Percentiles rank a stretch among this genome's conserved stretches.
Conservation (phyloP, 1,139 yeast species). For the Saccharomyces hybrid region DNA sequence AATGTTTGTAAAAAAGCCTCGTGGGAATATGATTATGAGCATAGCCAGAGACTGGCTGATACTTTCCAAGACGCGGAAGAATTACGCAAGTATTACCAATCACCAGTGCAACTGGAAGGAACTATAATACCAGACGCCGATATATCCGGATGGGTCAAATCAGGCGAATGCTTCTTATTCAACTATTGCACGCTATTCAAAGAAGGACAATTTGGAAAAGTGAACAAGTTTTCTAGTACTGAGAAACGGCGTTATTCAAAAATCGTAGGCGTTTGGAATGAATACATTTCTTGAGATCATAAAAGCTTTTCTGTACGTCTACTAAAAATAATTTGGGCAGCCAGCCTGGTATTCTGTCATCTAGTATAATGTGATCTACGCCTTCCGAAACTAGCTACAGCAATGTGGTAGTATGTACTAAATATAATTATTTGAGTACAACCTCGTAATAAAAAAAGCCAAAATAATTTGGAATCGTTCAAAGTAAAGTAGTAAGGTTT, state of each 20-base stretch:
- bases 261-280: neutral
- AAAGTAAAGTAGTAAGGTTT: neutral
- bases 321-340: neutral
- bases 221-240: neutral
- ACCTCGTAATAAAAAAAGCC: neutral
- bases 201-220: neutral
- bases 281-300: neutral
- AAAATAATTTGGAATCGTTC: neutral
- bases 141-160: neutral
- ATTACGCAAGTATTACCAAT: neutral
- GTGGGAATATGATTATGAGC: neutral
- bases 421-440: neutral
- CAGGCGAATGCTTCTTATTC: neutral
- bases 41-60: neutral
- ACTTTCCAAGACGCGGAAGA: neutral
- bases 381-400: no score
- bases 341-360: neutral
- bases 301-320: neutral
- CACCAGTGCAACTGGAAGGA: neutral
- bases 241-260: neutral
- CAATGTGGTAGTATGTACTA: no score
- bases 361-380: neutral
- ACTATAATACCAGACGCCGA: neutral
- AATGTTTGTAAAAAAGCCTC: slow-evolving; percentile 5
- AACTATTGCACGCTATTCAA: neutral